Percentiles rank a stretch among this genome's conserved stretches.
phyloP scores from a whole-genome alignment of 192 early-diverging fungal species.

The Phlyctochytrium bullatum region DNA sequence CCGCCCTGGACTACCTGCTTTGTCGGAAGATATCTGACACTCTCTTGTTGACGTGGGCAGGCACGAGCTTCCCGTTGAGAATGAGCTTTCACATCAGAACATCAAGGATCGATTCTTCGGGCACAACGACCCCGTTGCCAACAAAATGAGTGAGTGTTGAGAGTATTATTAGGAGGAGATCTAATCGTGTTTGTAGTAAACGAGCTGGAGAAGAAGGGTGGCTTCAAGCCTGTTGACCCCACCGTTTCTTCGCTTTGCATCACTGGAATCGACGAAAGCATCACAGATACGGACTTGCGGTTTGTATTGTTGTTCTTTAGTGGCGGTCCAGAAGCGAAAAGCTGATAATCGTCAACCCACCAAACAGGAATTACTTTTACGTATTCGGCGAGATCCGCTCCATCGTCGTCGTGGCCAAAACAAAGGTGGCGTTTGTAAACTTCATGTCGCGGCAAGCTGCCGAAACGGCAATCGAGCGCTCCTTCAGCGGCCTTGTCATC shows the following conservation, averaged over 20 bases:
- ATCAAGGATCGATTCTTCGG: conserved; percentile 95
- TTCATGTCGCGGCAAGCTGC: conserved; percentile 76
- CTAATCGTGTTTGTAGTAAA: neutral
- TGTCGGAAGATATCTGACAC: neutral
- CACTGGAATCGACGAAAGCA: conserved; percentile 69
- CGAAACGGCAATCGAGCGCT: conserved; percentile 71
- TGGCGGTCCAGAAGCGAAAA: neutral
- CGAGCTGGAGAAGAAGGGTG: conserved; percentile 6
- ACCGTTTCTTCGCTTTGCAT: conserved; percentile 85
- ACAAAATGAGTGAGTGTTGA: conserved; percentile 65
- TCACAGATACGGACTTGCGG: conserved; percentile 72
- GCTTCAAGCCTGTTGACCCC: conserved; percentile 70
- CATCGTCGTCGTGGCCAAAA: conserved; percentile 73
- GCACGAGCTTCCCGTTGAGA: conserved; percentile 85
- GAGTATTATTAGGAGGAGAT: too few species aligned
- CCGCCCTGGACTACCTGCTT: neutral
- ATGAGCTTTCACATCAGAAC: conserved; percentile 86
- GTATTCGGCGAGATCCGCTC: conserved; percentile 89
- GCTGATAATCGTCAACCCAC: neutral
- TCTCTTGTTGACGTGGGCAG: conserved; percentile 10
- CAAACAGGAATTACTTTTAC: conserved; percentile 64
- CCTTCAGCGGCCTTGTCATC: conserved; percentile 68
- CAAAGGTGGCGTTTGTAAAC: conserved; percentile 89
- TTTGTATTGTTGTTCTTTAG: conserved; percentile 12
- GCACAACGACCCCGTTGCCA: conserved; percentile 90